Base-by-base conservation (phyloP, 2,329 filamentous ascomycete genomes). In the Ceratocystiopsis minuta region DNA sequence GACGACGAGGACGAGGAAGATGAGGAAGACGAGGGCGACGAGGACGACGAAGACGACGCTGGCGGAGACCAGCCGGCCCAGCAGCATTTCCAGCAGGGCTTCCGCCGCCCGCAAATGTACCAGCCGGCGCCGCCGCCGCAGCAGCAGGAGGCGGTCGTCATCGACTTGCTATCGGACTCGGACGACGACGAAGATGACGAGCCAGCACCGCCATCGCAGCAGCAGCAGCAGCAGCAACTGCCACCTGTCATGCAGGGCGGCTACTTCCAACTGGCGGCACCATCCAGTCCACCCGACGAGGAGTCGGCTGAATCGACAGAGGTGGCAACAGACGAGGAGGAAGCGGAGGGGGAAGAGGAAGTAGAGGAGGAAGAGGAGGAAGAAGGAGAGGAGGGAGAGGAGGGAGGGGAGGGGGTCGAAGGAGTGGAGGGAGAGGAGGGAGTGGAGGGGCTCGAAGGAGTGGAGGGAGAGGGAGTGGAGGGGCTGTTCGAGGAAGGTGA, bases 151-250 rank as follows among this genome's bases (percentile, higher is more conserved):
- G 62, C 63, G 2, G 57, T 67, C 4, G 57, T 68, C 16, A 69
- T 70, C 44, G 60, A 60, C 41, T 49, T 70, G 11, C 53, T 68
- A 4, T 67, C 65, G 0, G 63, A 68, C 43, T 64, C 61, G 2
- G 64, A 67, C 31, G 57, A 60, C 37, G 55, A 62, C 11, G 41
- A 39, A 9, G 12, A 60, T 36, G 55, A 62, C 11, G 41, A 39
- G 9, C 11, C 38, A 4, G 36, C 38, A 2, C 34, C 35, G 13
- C 42, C 28, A 5, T 17, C 42, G 20, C 34, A 18, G 13, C 24
- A 36, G 13, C 24, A 28, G 24, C 24, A 28, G n/a, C n/a, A n/a
- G n/a, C n/a, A n/a, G n/a, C n/a, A n/a, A n/a, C n/a, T n/a, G n/a
- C n/a, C n/a, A n/a, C n/a, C n/a, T n/a, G n/a, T n/a, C n/a, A n/a